Conservation (phyloP, 805 yeast genomes). For the Schwanniomyces yamadae region DNA sequence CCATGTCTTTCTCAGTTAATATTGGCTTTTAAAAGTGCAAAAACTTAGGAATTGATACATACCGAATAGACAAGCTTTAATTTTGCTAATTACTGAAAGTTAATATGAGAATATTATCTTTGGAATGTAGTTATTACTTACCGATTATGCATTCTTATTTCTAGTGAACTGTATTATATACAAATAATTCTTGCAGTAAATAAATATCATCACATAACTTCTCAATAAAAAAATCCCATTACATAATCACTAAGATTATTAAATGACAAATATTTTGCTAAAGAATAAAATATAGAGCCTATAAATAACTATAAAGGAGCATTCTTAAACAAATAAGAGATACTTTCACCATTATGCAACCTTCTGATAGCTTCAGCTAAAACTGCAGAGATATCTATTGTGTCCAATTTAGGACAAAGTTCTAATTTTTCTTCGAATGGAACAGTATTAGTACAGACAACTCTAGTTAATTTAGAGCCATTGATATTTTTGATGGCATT, state of each 20-base stretch:
- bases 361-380: constrained; percentile 93
- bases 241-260: constrained; percentile 1
- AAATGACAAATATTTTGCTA: constrained; percentile 1
- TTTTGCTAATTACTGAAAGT: constrained; percentile 16
- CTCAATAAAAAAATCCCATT: background rate
- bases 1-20: constrained; percentile 64
- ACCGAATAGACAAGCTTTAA: constrained; percentile 74
- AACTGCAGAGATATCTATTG: constrained; percentile 81
- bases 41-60: too few species aligned
- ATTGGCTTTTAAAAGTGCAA: background rate
- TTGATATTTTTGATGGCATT: constrained; percentile 74
- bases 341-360: constrained; percentile 94
- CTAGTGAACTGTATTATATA: background rate
- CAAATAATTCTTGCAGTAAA: background rate
- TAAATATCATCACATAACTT: background rate
- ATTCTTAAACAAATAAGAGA: constrained; percentile 79
- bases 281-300: too few species aligned
- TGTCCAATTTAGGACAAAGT: constrained; percentile 66
- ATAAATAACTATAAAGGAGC: constrained; percentile 33
- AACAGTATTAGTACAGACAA: constrained; percentile 91
- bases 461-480: constrained; percentile 61
- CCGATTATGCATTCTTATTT: background rate
- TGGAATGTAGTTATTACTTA: too few species aligned
- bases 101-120: too few species aligned
- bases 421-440: constrained; percentile 69